Percentiles rank a stretch among this genome's conserved stretches.
Evolutionary conservation across 768 basidiomycete genomes (phyloP).

Genomic region (Saitozyma sp.): DNA sequence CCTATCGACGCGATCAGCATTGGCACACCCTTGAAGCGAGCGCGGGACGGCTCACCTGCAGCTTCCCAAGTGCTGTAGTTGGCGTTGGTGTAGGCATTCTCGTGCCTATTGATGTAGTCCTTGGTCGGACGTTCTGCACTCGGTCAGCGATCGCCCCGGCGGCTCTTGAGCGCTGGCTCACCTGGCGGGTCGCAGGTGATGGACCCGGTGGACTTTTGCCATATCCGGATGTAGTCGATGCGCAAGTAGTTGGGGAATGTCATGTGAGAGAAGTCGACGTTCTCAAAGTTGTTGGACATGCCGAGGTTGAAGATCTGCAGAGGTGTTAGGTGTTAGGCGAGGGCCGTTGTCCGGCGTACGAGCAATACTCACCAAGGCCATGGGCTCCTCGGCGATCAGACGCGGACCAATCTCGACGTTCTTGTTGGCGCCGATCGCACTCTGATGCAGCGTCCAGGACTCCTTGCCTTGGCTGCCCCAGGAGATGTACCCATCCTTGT

Average conservation of each 20-base stretch:
- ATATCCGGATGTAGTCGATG: slow-evolving; percentile 84
- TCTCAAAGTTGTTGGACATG: slow-evolving; percentile 63
- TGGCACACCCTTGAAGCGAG: too few relatives aligned
- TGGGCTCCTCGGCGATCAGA: slow-evolving; percentile 77
- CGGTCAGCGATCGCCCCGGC: background rate
- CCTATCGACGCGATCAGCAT: too few relatives aligned
- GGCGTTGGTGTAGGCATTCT: slow-evolving; percentile 75
- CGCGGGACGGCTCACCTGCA: slow-evolving; percentile 19
- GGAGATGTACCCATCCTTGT: slow-evolving; percentile 47
- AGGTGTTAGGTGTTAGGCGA: background rate
- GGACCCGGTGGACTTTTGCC: slow-evolving; percentile 66
- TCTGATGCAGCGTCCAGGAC: slow-evolving; percentile 60
- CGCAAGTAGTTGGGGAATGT: slow-evolving; percentile 74
- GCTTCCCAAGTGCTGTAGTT: slow-evolving; percentile 56
- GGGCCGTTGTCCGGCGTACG: background rate
- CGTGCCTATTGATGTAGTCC: slow-evolving; percentile 70
- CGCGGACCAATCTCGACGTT: slow-evolving; percentile 65
- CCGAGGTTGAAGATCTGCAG: slow-evolving; percentile 36
- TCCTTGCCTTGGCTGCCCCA: slow-evolving; percentile 50
- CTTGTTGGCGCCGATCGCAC: slow-evolving; percentile 66
- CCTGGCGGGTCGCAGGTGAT: slow-evolving; percentile 47
- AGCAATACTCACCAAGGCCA: slow-evolving; percentile 67
- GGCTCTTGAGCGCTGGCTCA: slow-evolving; percentile 10
- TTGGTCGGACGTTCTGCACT: slow-evolving; percentile 70
- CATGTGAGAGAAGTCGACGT: slow-evolving; percentile 69